Evolutionary conservation across 805 yeast species (phyloP), one percentile per base, ranked within the genome.

Genomic region (Myxozyma neglecta): DNA sequence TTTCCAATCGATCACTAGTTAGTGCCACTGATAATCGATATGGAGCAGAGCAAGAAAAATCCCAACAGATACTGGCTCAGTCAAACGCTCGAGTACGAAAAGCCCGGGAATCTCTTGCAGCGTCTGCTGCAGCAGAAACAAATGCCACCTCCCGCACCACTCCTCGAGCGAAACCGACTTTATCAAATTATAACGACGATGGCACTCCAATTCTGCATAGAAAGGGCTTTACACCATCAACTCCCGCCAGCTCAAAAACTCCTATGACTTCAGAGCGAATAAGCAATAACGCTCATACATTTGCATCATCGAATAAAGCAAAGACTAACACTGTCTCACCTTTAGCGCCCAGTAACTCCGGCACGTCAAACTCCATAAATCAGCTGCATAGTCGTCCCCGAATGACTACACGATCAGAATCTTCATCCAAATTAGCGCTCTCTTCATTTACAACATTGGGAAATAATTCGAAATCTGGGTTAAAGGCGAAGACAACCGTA

Each of bases 71-170:
- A 13, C 29, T 57, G 14, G 57, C 51, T 8, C 58, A 37, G n/a
- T 50, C 64, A 36, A 60, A 57, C 13, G 64, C 52, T 29, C 42
- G 61, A 18, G 50, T 61, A 29, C 32, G 51, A 9, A 40, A 48
- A 39, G 61, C 59, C 3, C 47, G 64, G 18, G 58, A 51, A 24
- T 61, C 64, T 13, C 52, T 61, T 7, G 64, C 57, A 3, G 57
- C 54, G 24, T 42, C 44, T n/a, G 24, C 44, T 7, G 42, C 39
- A 18, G 44, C 42, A 7, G 51, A 44, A 36, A 32, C 57, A 9
- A 32, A 13, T 6, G 42, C 40, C 20, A 29, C 34, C 8, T 16
- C 51, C 24, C 51, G 49, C 13, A 13, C 50, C 32, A 20, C 40
- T 35, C 13, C 35, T 16, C 47, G 29, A 11, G n/a, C 51, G 10